Evolutionary conservation across 2,329 filamentous ascomycete species (phyloP).

Genomic region (Leptographium flavum): DNA sequence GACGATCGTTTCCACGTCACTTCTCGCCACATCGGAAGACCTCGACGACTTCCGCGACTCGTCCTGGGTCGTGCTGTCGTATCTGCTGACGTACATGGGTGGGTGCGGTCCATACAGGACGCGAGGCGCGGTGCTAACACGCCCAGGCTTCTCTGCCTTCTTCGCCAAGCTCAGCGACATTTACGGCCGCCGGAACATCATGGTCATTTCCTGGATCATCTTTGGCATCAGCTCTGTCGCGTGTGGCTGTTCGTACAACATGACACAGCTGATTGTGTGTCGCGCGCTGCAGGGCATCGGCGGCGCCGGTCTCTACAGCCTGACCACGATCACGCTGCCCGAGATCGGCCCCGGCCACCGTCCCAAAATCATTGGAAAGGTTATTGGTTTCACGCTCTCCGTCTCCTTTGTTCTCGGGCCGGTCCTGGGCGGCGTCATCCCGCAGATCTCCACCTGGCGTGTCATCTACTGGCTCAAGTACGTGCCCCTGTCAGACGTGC

Average conservation of each 20-base stretch:
- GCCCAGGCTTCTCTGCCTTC: slow-evolving; percentile 13
- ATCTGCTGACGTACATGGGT: slow-evolving; percentile 14
- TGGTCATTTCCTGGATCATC: slow-evolving; percentile 20
- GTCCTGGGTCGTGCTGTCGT: slow-evolving; percentile 13
- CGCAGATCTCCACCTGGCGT: slow-evolving; percentile 38
- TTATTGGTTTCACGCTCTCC: slow-evolving; percentile 41
- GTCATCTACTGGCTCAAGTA: slow-evolving; percentile 51
- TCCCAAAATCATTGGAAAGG: slow-evolving; percentile 37
- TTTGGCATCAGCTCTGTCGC: slow-evolving; percentile 26
- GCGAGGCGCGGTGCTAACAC: too few relatives aligned
- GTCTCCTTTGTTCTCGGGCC: slow-evolving; percentile 45
- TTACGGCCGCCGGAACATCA: slow-evolving; percentile 24
- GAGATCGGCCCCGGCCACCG: slow-evolving; percentile 39
- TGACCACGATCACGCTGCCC: slow-evolving; percentile 41
- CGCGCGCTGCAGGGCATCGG: slow-evolving; percentile 46
- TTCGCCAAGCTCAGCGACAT: slow-evolving; percentile 23
- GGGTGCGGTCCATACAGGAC: background rate
- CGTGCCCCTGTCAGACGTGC: slow-evolving; percentile 8
- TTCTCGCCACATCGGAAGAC: slow-evolving; percentile 11
- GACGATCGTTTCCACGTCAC: slow-evolving; percentile 14
- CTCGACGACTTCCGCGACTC: slow-evolving; percentile 11
- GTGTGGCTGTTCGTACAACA: slow-evolving; percentile 22
- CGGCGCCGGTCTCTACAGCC: slow-evolving; percentile 45
- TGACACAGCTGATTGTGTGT: slow-evolving; percentile 32
- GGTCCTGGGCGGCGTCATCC: slow-evolving; percentile 40